A percentile compares a stretch with the other conserved stretches of the same genome.
Evolutionary conservation across 1,284 basidiomycete species (phyloP).

Genomic region (Malassezia equina): DNA sequence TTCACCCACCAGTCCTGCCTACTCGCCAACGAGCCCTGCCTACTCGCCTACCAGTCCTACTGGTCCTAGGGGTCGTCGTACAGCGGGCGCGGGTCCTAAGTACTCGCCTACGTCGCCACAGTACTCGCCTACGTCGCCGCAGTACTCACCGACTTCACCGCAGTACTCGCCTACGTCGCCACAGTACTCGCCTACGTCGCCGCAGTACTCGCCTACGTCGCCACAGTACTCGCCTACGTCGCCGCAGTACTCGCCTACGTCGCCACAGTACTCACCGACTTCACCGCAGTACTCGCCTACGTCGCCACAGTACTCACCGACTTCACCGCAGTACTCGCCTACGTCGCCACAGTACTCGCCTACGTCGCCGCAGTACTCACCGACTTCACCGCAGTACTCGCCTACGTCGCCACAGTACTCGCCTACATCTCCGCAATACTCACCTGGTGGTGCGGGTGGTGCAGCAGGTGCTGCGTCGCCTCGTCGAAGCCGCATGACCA

Average conservation of each 20-base stretch:
- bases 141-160: conserved; percentile 64
- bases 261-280: conserved; percentile 52
- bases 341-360: conserved; percentile 56
- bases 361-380: conserved; percentile 43
- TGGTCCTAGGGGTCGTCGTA: conserved; percentile 50
- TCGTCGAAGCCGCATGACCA: conserved; percentile 36
- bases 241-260: conserved; percentile 45
- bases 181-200: conserved; percentile 40
- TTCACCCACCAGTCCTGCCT: conserved; percentile 20
- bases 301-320: conserved; percentile 32
- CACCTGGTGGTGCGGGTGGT: conserved; percentile 16
- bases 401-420: conserved; percentile 34
- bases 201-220: conserved; percentile 36
- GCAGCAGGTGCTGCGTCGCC: conserved; percentile 30
- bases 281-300: conserved; percentile 43
- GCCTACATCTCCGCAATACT: conserved; percentile 41
- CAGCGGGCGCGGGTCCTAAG: conserved; percentile 21
- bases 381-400: conserved; percentile 34
- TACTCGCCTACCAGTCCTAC: conserved; percentile 45
- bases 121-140: conserved; percentile 36
- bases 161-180: conserved; percentile 47
- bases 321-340: conserved; percentile 55
- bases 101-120: conserved; percentile 43
- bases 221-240: conserved; percentile 38
- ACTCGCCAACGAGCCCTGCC: conserved; percentile 40